These are phyloP conservation scores for Pyricularia grisea DNA, from an alignment of 2,329 filamentous ascomycete species.

Conservation along the genomic window DNA sequence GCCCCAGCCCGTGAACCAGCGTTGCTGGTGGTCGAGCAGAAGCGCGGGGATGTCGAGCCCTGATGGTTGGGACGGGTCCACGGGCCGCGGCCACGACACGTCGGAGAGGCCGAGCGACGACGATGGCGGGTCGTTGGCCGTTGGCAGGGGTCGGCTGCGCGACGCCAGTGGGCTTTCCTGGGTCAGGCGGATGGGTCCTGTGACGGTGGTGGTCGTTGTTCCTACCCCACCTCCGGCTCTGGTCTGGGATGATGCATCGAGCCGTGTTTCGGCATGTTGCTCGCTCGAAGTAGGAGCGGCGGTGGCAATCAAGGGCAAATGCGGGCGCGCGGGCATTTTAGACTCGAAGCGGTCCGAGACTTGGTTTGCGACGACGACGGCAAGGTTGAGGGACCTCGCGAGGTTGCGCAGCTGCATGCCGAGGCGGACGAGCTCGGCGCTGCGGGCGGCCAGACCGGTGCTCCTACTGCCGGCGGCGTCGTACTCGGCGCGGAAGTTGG, in stretches of 20 bases:
- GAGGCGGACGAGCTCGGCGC: constrained; percentile 66
- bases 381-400: constrained; percentile 64
- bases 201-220: constrained; percentile 7
- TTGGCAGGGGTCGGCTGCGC: constrained; percentile 24
- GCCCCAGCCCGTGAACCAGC: constrained; percentile 94
- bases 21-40: constrained; percentile 78
- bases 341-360: constrained; percentile 74
- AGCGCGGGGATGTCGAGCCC: constrained; percentile 40
- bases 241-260: neutral
- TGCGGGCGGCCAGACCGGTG: constrained; percentile 63
- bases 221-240: neutral
- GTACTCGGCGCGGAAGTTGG: constrained; percentile 91
- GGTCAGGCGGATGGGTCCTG: constrained; percentile 7
- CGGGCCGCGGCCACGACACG: constrained; percentile 9
- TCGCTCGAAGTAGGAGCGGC: neutral
- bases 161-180: constrained; percentile 43
- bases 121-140: constrained; percentile 24
- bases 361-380: constrained; percentile 89
- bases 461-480: constrained; percentile 42
- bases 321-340: neutral
- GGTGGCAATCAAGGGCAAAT: constrained; percentile 11
- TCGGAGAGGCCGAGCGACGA: constrained; percentile 27
- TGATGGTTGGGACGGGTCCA: constrained; percentile 20
- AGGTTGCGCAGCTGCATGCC: constrained; percentile 68
- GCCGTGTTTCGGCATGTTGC: neutral